Conservation (phyloP, 129 eudicot species). For the Gnaphalium uliginosum region DNA sequence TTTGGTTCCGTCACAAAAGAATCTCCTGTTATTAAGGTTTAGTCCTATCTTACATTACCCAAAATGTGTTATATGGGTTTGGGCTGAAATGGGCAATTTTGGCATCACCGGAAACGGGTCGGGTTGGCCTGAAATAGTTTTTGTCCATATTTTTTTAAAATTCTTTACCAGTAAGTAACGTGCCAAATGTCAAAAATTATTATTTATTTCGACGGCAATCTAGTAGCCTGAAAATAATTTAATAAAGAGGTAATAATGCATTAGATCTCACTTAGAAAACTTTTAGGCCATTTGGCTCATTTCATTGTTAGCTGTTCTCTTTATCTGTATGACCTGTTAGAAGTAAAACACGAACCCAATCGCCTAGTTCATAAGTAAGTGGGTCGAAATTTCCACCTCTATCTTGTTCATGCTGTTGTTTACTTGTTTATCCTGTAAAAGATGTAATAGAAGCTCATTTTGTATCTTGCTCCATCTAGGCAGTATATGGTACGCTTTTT, state of each 20-base stretch:
- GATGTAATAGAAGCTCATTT: background rate
- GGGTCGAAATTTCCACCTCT: background rate
- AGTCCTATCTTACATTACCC: background rate
- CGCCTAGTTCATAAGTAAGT: background rate
- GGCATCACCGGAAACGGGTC: background rate
- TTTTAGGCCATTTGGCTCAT: background rate
- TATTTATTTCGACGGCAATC: background rate
- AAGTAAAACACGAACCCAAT: background rate
- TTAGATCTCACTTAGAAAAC: background rate
- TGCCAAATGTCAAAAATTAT: background rate
- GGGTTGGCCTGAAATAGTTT: background rate
- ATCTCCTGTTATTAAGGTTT: slow-evolving; percentile 95
- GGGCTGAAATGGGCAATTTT: background rate
- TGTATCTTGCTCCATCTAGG: slow-evolving; percentile 45
- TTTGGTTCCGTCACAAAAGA: slow-evolving; percentile 98
- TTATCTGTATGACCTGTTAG: background rate
- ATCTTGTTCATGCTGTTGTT: background rate
- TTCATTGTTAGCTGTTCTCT: background rate
- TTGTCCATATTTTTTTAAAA: background rate
- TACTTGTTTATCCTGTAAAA: background rate
- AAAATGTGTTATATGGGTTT: background rate
- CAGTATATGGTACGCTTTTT: slow-evolving; percentile 96
- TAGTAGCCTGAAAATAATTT: background rate
- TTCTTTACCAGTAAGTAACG: background rate
- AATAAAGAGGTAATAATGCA: background rate